Percentiles rank a stretch among this genome's conserved stretches.
Conservation (phyloP, 2,329 filamentous ascomycete genomes). For the Colletotrichum tofieldiae region DNA sequence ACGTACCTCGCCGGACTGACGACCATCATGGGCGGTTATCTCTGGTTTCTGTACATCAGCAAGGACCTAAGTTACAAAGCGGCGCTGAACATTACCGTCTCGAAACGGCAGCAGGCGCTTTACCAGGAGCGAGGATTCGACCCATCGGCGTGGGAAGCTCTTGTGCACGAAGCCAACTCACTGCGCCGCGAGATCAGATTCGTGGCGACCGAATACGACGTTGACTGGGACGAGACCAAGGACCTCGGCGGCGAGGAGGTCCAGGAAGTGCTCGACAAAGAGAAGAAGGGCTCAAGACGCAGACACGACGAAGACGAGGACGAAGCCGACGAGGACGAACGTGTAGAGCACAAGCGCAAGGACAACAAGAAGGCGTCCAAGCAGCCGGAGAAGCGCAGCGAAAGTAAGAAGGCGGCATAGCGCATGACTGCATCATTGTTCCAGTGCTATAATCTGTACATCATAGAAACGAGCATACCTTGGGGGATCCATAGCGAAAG, state of each 20-base stretch:
- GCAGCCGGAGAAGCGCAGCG: slow-evolving; percentile 45
- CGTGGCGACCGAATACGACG: slow-evolving; percentile 89
- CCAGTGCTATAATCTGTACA: slow-evolving; percentile 23
- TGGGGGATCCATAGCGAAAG: not conserved
- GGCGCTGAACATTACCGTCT: slow-evolving; percentile 90
- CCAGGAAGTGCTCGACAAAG: slow-evolving; percentile 69
- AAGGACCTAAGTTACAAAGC: slow-evolving; percentile 89
- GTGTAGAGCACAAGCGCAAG: slow-evolving; percentile 53
- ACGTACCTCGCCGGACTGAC: slow-evolving; percentile 91
- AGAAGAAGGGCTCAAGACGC: slow-evolving; percentile 59
- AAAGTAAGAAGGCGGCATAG: slow-evolving; percentile 27
- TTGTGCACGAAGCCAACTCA: slow-evolving; percentile 85
- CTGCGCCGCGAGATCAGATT: slow-evolving; percentile 84
- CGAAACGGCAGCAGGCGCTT: slow-evolving; percentile 80
- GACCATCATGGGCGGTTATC: slow-evolving; percentile 89
- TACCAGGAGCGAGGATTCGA: slow-evolving; percentile 86
- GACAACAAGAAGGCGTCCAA: slow-evolving; percentile 48
- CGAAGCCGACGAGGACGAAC: slow-evolving; percentile 56
- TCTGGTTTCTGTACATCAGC: slow-evolving; percentile 96
- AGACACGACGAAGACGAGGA: slow-evolving; percentile 54
- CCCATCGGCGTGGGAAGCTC: slow-evolving; percentile 80
- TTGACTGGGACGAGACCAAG: slow-evolving; percentile 86
- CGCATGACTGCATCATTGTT: not conserved
- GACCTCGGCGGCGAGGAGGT: slow-evolving; percentile 81
- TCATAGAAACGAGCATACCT: slow-evolving; percentile 2